Conservation (phyloP, 768 basidiomycete genomes). For the Paxillus rubicundulus region DNA sequence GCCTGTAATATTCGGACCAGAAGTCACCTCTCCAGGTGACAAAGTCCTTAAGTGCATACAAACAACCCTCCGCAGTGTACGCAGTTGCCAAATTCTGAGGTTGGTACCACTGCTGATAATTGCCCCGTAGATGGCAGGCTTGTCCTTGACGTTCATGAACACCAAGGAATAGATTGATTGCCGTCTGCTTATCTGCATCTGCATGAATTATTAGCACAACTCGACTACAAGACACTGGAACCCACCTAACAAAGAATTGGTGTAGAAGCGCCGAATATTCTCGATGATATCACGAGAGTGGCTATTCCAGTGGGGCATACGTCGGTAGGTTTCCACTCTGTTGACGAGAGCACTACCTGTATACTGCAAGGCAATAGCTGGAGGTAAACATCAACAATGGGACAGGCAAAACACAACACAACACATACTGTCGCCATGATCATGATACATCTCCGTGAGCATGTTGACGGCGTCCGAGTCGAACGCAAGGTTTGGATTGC, state of each 20-base stretch:
- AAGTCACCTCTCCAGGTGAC: constrained; percentile 64
- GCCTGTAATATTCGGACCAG: constrained; percentile 89
- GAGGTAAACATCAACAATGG: constrained; percentile 1
- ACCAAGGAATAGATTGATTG: constrained; percentile 96
- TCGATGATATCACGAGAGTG: constrained; percentile 96
- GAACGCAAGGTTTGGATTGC: constrained; percentile 80
- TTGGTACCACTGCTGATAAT: constrained; percentile 86
- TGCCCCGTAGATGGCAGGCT: constrained; percentile 52
- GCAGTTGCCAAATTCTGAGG: constrained; percentile 64
- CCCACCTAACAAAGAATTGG: constrained; percentile 85
- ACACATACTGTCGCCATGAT: constrained; percentile 87
- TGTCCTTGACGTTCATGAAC: constrained; percentile 58
- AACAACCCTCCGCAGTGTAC: constrained; percentile 67
- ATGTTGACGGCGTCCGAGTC: constrained; percentile 96
- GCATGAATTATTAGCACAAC: constrained; percentile 1
- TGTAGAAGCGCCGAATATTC: constrained; percentile 91
- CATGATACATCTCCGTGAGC: constrained; percentile 98
- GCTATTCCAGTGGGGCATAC: constrained; percentile 96
- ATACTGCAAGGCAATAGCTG: constrained; percentile 93
- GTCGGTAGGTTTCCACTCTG: constrained; percentile 91
- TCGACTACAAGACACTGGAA: neutral
- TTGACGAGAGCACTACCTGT: constrained; percentile 96
- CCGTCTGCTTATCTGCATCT: constrained; percentile 97
- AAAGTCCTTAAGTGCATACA: constrained; percentile 57
- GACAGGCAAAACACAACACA: neutral